Base-by-base conservation (phyloP, 108 stramenopile species). In the Craspedostauros australis region DNA sequence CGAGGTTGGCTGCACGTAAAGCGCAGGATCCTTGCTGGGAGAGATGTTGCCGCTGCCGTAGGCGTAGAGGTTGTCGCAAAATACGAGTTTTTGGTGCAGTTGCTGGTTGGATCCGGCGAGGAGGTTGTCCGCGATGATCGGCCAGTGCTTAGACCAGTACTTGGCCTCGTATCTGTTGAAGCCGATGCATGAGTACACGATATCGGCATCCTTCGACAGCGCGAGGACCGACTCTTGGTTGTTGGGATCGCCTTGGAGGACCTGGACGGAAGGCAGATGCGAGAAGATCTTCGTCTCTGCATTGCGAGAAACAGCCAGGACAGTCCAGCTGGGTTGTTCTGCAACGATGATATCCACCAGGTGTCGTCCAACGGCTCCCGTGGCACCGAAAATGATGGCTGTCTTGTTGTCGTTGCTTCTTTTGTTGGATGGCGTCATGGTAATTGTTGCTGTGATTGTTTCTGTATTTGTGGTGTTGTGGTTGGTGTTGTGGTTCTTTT, bases 61-160 rank as follows among this genome's bases (percentile, higher is more conserved):
- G 18, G 68, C 68, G 45, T 69, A 69, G 6, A 69, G 32, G 43
- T 69, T 69, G 47, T 69, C 68, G 33, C 60, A 62, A 45, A 69
- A 69, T 19, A 69, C 60, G 11, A 69, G 47, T 27, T 60, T 60
- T 45, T 57, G 49, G 18, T 37, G 49, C 16, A 29, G 34, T n/a
- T 18, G 24, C 31, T 52, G 50, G 23, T 25, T 39, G 32, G 52
- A 27, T 22, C 48, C 49, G 1, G 39, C 42, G 22, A 69, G 39
- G 18, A 69, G 42, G 53, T 69, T 69, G 38, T 69, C 54, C 39
- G 57, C 54, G 22, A 69, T 48, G 25, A 48, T 21, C 0, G 68
- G 68, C 68, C 68, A 69, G 44, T 53, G 22, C 38, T 48, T 25
- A 4, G 54, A 44, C 68, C 68, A 69, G 39, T 33, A 56, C 31